These are phyloP conservation scores for Jackrogersella multiformis DNA, from an alignment of 495 filamentous ascomycete species.

Conservation along the genomic window DNA sequence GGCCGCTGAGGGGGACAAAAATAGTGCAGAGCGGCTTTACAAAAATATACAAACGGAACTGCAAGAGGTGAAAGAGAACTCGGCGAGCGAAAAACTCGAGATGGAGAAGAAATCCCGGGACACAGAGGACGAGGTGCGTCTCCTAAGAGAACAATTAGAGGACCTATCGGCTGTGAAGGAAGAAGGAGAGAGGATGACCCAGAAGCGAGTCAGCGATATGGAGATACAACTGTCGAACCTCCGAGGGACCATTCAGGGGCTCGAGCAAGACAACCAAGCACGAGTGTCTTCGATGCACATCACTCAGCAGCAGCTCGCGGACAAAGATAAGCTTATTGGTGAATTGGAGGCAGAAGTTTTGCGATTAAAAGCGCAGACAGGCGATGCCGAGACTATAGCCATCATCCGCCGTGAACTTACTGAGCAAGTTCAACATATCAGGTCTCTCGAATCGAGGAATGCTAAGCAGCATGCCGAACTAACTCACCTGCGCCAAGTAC, in stretches of 20 bases:
- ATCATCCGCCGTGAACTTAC: slow-evolving; percentile 85
- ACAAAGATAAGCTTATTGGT: slow-evolving; percentile 74
- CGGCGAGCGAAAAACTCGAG: slow-evolving; percentile 70
- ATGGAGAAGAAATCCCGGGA: slow-evolving; percentile 77
- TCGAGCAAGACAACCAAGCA: slow-evolving; percentile 74
- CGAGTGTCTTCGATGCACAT: slow-evolving; percentile 69
- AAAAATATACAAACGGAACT: slow-evolving; percentile 76
- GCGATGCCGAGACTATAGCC: slow-evolving; percentile 80
- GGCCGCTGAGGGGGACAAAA: slow-evolving; percentile 73
- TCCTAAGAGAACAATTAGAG: slow-evolving; percentile 78
- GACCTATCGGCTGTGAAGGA: slow-evolving; percentile 77
- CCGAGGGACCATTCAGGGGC: slow-evolving; percentile 71
- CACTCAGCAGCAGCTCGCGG: slow-evolving; percentile 70
- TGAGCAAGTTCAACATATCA: slow-evolving; percentile 90
- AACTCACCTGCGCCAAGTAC: slow-evolving; percentile 76
- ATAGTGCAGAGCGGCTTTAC: slow-evolving; percentile 73
- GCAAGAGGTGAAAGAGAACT: slow-evolving; percentile 72
- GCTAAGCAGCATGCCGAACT: slow-evolving; percentile 83
- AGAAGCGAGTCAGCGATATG: slow-evolving; percentile 75
- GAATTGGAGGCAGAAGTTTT: slow-evolving; percentile 84
- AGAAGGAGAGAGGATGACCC: slow-evolving; percentile 73
- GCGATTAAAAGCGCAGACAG: slow-evolving; percentile 81
- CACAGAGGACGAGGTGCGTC: slow-evolving; percentile 74
- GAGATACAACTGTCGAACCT: slow-evolving; percentile 74
- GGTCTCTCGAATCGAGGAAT: slow-evolving; percentile 79